A percentile compares a stretch with the other conserved stretches of the same genome.
These are phyloP conservation scores for Tetrahymena thermophila DNA, from an alignment of 73 alveolate genomes.

Conservation along the genomic window DNA sequence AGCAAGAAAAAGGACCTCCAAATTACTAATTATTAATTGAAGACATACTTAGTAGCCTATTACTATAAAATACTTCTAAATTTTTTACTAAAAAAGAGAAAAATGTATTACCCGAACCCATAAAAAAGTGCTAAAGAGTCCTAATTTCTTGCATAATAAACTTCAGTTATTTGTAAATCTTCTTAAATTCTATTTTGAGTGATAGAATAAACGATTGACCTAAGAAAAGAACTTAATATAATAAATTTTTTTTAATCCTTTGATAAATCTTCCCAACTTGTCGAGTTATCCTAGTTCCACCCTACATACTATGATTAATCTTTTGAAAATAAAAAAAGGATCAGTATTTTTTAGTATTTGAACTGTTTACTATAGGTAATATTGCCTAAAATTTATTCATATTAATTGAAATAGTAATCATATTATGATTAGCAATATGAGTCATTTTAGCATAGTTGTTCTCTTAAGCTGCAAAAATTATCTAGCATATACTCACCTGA, in stretches of 20 bases:
- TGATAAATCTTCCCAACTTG: not conserved
- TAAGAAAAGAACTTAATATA: not conserved
- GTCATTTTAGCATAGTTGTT: not conserved
- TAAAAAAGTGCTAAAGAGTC: not conserved
- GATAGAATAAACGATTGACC: not conserved
- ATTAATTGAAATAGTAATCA: not conserved
- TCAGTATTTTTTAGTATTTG: not conserved
- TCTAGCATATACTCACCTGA: not conserved
- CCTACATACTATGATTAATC: not conserved
- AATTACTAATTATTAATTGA: not conserved
- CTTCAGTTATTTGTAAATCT: not conserved
- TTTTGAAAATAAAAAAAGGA: not conserved
- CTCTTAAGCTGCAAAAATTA: not conserved
- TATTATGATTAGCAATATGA: not conserved
- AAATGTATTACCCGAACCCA: not conserved
- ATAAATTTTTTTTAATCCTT: not conserved
- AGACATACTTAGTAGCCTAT: not conserved
- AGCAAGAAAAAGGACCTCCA: not conserved
- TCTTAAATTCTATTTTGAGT: not conserved
- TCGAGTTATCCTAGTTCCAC: not conserved
- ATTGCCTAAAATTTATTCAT: not conserved
- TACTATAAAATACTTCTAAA: not conserved
- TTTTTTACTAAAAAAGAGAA: not conserved
- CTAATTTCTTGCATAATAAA: not conserved
- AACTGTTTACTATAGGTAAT: not conserved